A percentile compares a stretch with the other conserved stretches of the same genome.
Conservation (phyloP, 2,329 filamentous ascomycete genomes). For the Berkeleyomyces rouxiae region DNA sequence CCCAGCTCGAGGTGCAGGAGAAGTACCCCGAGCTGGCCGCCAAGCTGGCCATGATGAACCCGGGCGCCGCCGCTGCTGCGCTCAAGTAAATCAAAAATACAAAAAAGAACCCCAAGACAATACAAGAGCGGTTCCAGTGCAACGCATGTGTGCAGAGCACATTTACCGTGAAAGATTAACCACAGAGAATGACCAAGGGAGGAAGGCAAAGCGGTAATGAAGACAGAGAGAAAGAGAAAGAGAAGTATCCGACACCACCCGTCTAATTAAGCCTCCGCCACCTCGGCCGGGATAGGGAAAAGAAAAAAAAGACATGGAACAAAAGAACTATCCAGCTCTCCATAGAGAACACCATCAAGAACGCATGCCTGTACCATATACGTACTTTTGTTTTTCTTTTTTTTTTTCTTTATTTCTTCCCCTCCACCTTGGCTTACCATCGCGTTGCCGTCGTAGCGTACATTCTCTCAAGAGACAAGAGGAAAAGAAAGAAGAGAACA, state of each 20-base stretch:
- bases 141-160: neutral
- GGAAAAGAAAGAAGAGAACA: too few species aligned
- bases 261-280: neutral
- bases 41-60: constrained; percentile 31
- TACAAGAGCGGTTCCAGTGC: neutral
- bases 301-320: neutral
- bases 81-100: neutral
- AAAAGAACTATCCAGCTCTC: neutral
- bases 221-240: neutral
- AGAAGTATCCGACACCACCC: neutral
- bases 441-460: neutral
- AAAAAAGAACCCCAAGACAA: neutral
- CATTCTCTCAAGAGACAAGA: neutral
- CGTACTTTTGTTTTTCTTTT: neutral
- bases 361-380: neutral
- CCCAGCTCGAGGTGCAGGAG: constrained; percentile 81
- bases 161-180: too few species aligned
- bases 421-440: neutral
- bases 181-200: too few species aligned
- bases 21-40: constrained; percentile 68
- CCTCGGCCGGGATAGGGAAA: neutral
- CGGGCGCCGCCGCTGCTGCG: constrained; percentile 6
- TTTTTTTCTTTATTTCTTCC: neutral
- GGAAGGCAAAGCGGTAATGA: neutral
- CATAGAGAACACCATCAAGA: neutral